Base-by-base conservation (phyloP, 768 basidiomycete genomes). In the Flagelloscypha sp. region DNA sequence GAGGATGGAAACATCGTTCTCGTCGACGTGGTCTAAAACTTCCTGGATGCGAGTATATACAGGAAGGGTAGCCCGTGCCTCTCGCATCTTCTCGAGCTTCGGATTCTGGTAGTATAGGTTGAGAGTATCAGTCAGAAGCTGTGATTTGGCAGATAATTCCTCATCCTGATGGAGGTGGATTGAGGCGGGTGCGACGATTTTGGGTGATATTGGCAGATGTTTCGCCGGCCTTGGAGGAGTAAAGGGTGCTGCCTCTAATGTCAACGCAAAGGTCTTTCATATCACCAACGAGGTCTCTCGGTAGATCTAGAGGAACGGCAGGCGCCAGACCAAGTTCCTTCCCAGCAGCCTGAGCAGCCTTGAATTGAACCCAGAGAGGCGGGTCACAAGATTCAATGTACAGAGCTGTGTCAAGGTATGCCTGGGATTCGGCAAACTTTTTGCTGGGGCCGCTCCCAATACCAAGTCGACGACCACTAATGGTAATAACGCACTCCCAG, bases 321-420 rank as follows among this genome's bases (percentile, higher is more conserved):
- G 82, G 82, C 3, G 79, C 84, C 50, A 83, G 57, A 11, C 80
- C 81, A 17, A 87, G 68, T 43, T 80, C 75, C 33, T 75, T 70
- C 17, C 84, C 81, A 3, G 72, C 65, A 51, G 75, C 74, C 23
- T 68, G 66, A 8, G 77, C 77, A 37, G 64, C 56, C 6, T 73
- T 48, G 52, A 79, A 97, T 15, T 70, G 61, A 37, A 68, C 62
- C 93, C 93, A 97, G 17, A 97, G 68, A 1, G 67, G 68, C 0
- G 71, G 65, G 54, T 97, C 93, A 54, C 87, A 93, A 37, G 63
- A 68, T 53, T 93, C 84, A 39, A 97, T 72, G 54, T 95, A 94
- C 35, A 77, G 72, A 1, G 81, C 74, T 42, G 89, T 89, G 54
- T 97, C 93, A 30, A 95, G 72, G 54, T 84, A 94, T 53, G 83